A percentile compares a stretch with the other conserved stretches of the same genome.
Conservation (phyloP, 1,284 basidiomycete genomes). For the Leccinum solheimii region DNA sequence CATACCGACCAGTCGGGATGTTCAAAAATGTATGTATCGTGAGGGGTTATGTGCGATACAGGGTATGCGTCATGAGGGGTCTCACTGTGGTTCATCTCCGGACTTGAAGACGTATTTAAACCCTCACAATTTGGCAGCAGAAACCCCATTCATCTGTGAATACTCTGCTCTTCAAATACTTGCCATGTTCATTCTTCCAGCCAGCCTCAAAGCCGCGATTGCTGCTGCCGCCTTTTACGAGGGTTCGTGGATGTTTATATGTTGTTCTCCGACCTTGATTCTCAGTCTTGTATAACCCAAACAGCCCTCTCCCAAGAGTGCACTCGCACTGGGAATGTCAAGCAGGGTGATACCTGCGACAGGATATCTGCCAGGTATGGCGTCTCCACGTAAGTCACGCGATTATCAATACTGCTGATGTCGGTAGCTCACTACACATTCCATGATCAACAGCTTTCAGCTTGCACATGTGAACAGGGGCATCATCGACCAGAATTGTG, state of each 20-base stretch:
- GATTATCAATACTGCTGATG: not conserved
- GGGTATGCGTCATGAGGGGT: not conserved
- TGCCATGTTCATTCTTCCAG: not conserved
- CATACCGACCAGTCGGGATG: too few species aligned
- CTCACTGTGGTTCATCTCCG: not conserved
- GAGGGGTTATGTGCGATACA: not conserved
- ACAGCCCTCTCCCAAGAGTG: conserved; percentile 33
- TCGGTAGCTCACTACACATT: not conserved
- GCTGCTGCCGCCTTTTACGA: not conserved
- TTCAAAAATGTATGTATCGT: not conserved
- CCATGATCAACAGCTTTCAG: conserved; percentile 38
- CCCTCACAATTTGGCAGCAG: not conserved
- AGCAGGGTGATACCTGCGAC: conserved; percentile 31
- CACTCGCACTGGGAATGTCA: conserved; percentile 42
- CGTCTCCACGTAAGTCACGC: conserved; percentile 42
- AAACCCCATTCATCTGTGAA: not conserved
- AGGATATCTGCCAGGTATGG: conserved; percentile 43
- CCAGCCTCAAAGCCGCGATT: not conserved
- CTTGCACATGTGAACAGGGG: conserved; percentile 40
- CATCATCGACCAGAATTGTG: conserved; percentile 37
- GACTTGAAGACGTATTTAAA: not conserved
- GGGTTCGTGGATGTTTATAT: not conserved
- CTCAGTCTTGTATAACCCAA: not conserved
- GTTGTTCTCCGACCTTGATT: not conserved
- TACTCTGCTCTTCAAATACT: not conserved